These are phyloP conservation scores for Trichoderma citrinoviride DNA, from an alignment of 2,329 filamentous ascomycete species.

Conservation along the genomic window DNA sequence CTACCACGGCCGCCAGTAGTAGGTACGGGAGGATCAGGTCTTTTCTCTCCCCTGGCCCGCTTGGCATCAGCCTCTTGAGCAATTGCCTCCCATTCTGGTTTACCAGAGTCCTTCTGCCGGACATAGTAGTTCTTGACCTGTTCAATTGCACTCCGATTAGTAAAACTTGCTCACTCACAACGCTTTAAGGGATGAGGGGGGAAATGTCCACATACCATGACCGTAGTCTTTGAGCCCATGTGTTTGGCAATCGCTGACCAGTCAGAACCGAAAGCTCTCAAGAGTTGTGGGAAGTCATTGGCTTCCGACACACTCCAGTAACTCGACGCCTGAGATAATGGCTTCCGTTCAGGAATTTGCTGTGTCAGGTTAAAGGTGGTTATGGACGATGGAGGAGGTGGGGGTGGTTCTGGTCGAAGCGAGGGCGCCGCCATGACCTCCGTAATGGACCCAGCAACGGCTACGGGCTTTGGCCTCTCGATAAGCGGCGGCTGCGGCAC, in stretches of 20 bases:
- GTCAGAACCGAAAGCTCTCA: conserved; percentile 75
- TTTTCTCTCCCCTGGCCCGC: conserved; percentile 54
- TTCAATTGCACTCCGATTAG: neutral
- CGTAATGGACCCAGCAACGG: conserved; percentile 42
- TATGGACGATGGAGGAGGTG: conserved; percentile 46
- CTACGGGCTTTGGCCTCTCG: conserved; percentile 38
- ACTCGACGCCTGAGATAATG: conserved; percentile 64
- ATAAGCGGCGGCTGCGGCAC: conserved; percentile 32
- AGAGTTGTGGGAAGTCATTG: conserved; percentile 69
- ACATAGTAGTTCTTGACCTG: conserved; percentile 69
- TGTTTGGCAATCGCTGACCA: conserved; percentile 72
- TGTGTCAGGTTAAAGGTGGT: conserved; percentile 51
- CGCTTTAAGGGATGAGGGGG: neutral
- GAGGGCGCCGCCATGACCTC: conserved; percentile 58
- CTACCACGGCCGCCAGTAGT: conserved; percentile 49
- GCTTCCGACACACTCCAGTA: conserved; percentile 86
- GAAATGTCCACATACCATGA: conserved; percentile 64
- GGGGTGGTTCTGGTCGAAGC: conserved; percentile 52
- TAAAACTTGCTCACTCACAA: neutral
- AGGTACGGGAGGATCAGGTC: conserved; percentile 59
- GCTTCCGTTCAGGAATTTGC: conserved; percentile 46
- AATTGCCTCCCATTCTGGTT: conserved; percentile 58
- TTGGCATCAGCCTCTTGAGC: conserved; percentile 60
- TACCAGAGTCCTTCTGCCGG: conserved; percentile 59
- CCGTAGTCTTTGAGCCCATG: conserved; percentile 80